Evolutionary conservation across 768 basidiomycete species (phyloP).

Genomic region (Tremella fuciformis): DNA sequence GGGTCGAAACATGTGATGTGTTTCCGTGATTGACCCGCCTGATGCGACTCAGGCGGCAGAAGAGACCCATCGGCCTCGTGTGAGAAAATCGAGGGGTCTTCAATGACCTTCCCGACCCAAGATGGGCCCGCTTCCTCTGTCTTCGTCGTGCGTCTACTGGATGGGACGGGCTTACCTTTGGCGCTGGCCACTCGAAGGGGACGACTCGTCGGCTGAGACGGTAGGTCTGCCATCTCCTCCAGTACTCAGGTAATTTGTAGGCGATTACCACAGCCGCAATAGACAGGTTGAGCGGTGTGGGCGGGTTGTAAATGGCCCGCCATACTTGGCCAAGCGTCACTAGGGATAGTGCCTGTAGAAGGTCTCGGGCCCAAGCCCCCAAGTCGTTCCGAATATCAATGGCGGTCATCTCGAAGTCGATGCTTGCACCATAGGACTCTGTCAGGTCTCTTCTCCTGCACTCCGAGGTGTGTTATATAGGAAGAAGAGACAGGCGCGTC

Average conservation of each 20-base stretch:
- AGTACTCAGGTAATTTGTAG: conserved; percentile 59
- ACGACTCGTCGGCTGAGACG: conserved; percentile 69
- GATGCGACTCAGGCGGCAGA: conserved; percentile 23
- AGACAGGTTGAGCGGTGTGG: conserved; percentile 54
- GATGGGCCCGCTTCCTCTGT: conserved; percentile 27
- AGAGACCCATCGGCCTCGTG: conserved; percentile 27
- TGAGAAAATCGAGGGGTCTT: conserved; percentile 40
- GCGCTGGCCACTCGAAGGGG: conserved; percentile 60
- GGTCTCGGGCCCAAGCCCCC: background rate
- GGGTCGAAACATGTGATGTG: conserved; percentile 93
- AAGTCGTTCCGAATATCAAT: too few relatives aligned
- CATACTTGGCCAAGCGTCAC: conserved; percentile 36
- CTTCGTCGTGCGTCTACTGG: background rate
- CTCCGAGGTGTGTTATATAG: too few relatives aligned
- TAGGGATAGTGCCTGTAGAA: background rate
- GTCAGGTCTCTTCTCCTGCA: too few relatives aligned
- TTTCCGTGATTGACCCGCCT: conserved; percentile 43
- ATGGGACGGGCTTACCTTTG: conserved; percentile 56
- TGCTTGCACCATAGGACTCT: too few relatives aligned
- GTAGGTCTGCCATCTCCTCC: conserved; percentile 70
- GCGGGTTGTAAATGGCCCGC: conserved; percentile 33
- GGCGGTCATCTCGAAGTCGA: too few relatives aligned
- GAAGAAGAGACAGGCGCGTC: too few relatives aligned
- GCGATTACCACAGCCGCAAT: conserved; percentile 68
- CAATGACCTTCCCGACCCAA: conserved; percentile 34